phyloP scores from a whole-genome alignment of 2,329 filamentous ascomycete species.

The Aspergillus eucalypticola region DNA sequence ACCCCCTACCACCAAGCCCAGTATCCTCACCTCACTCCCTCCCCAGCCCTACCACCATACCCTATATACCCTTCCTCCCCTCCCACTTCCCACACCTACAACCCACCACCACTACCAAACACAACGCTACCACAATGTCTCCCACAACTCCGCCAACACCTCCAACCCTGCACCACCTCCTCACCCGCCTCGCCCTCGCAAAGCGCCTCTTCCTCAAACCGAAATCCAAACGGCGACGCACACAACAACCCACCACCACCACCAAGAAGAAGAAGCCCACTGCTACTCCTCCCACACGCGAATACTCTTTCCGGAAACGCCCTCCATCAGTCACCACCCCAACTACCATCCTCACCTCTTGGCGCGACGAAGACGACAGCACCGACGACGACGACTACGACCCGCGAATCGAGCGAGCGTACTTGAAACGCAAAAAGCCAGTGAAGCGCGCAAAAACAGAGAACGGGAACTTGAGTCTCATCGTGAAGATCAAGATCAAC shows the following conservation, averaged over 20 bases:
- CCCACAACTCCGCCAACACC: background rate
- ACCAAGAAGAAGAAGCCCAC: background rate
- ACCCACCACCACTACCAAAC: background rate
- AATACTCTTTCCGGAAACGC: slow-evolving; percentile 20
- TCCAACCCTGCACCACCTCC: background rate
- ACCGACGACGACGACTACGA: slow-evolving; percentile 41
- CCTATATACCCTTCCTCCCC: background rate
- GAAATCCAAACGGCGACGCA: too few species aligned
- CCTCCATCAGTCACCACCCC: background rate
- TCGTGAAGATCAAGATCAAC: background rate
- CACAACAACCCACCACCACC: too few species aligned
- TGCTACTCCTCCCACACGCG: background rate
- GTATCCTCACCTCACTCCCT: too few species aligned
- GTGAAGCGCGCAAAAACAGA: background rate
- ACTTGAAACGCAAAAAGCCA: slow-evolving; percentile 1
- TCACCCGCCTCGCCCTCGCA: background rate
- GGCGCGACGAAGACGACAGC: slow-evolving; percentile 39
- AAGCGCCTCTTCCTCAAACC: background rate
- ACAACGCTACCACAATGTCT: background rate
- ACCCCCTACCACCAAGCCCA: too few species aligned
- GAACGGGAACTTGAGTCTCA: background rate
- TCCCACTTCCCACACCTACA: background rate
- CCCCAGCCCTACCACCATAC: background rate
- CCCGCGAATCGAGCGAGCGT: slow-evolving; percentile 11
- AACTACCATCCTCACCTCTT: slow-evolving; percentile 19